phyloP scores from a whole-genome alignment of 2,329 filamentous ascomycete genomes.

The Salinomyces thailandicus region DNA sequence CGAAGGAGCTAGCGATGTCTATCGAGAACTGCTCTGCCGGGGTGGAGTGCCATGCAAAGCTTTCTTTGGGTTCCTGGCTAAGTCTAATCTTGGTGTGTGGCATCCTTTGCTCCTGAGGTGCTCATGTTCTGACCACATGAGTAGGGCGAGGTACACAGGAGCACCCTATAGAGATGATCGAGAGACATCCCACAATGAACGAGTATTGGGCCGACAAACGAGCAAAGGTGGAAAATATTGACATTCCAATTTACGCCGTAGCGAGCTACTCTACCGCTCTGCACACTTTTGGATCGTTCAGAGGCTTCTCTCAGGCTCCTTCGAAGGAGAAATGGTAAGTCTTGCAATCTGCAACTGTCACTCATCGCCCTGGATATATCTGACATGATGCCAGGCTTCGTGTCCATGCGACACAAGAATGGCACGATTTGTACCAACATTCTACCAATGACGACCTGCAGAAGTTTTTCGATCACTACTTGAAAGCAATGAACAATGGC shows the following conservation, averaged over 20 bases:
- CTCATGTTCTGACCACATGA: no score
- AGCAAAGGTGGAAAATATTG: conserved; percentile 17
- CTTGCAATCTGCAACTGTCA: no score
- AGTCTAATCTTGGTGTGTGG: no score
- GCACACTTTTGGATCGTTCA: no score
- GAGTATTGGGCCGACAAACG: conserved; percentile 20
- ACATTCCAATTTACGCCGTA: conserved; percentile 16
- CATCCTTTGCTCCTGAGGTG: no score
- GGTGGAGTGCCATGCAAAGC: conserved; percentile 26
- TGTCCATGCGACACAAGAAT: conserved; percentile 34
- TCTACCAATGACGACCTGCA: conserved; percentile 29
- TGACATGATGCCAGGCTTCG: no score
- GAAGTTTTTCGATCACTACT: conserved; percentile 38
- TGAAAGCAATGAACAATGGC: conserved; percentile 34
- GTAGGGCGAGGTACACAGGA: no score
- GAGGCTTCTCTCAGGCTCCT: no score
- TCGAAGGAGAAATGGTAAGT: conserved; percentile 35
- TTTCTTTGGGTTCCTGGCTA: conserved; percentile 7
- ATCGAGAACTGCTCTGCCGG: conserved; percentile 37
- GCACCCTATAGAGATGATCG: no score
- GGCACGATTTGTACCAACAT: conserved; percentile 35
- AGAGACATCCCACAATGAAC: conserved; percentile 7
- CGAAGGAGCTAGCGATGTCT: conserved; percentile 40
- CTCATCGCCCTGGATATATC: no score
- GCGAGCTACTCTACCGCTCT: conserved; percentile 16